Evolutionary conservation across 176 grass and related monocot genomes (phyloP).

Genomic region (Dactylis glomerata): DNA sequence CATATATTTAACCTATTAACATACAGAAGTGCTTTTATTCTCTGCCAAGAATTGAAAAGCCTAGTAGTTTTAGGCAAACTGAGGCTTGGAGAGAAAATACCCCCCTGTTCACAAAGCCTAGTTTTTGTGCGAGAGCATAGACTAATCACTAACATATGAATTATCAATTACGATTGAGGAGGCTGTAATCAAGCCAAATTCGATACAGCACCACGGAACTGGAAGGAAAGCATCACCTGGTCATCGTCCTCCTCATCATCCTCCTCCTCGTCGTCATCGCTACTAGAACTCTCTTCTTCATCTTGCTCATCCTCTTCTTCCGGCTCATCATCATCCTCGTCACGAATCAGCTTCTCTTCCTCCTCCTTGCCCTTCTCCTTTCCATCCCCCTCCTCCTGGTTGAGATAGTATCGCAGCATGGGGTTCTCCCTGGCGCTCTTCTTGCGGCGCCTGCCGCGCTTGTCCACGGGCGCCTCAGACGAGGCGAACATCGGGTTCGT

Average conservation of each 20-base stretch:
- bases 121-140: not conserved
- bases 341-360: constrained; percentile 1
- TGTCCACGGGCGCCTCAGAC: constrained; percentile 65
- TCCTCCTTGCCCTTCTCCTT: not conserved
- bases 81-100: not conserved
- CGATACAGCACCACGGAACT: not conserved
- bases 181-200: not conserved
- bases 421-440: constrained; percentile 44
- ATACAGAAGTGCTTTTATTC: not conserved
- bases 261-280: constrained; percentile 41
- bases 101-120: not conserved
- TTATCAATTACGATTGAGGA: not conserved
- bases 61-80: not conserved
- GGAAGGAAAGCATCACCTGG: constrained; percentile 38
- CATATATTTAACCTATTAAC: not conserved
- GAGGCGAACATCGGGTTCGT: constrained; percentile 59
- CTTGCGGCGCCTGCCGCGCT: constrained; percentile 59
- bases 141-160: not conserved
- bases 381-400: constrained; percentile 37
- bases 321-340: constrained; percentile 24
- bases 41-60: not conserved
- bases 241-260: constrained; percentile 44
- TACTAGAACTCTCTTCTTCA: constrained; percentile 49
- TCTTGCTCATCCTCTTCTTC: constrained; percentile 32
- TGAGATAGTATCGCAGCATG: constrained; percentile 72